These are phyloP conservation scores for Neoboletus magnificus DNA, from an alignment of 768 basidiomycete species.

Conservation along the genomic window DNA sequence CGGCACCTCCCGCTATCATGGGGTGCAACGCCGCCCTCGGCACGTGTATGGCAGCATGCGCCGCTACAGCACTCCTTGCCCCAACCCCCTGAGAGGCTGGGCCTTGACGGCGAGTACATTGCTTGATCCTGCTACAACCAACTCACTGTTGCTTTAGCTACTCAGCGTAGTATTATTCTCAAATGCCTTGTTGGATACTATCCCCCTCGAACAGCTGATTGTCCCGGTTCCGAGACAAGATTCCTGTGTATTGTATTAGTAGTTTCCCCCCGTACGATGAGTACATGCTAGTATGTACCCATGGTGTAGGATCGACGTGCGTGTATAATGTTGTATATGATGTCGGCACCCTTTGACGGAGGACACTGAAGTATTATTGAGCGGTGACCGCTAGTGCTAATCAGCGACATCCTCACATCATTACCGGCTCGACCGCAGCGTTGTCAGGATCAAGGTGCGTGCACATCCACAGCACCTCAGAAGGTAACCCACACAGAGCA, in stretches of 20 bases:
- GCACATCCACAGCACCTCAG: neutral
- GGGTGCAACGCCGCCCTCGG: slow-evolving; percentile 25
- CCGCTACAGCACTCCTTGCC: slow-evolving; percentile 14
- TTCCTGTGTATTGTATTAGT: too few relatives aligned
- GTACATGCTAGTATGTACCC: neutral
- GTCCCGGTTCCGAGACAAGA: neutral
- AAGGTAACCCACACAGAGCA: neutral
- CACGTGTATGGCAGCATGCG: slow-evolving; percentile 26
- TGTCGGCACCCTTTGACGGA: neutral
- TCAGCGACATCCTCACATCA: neutral
- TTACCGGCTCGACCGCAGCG: neutral
- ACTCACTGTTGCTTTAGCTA: neutral
- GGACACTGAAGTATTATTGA: neutral
- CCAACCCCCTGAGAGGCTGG: slow-evolving; percentile 21
- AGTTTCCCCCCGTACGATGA: too few relatives aligned
- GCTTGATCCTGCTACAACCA: too few relatives aligned
- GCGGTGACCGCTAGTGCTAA: neutral
- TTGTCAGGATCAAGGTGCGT: slow-evolving; percentile 27
- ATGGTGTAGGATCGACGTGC: neutral
- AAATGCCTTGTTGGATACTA: neutral
- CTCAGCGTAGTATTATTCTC: neutral
- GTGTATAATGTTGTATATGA: neutral
- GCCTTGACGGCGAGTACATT: neutral
- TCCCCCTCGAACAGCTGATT: too few relatives aligned
- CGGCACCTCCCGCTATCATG: slow-evolving; percentile 17